Evolutionary conservation across 2,329 filamentous ascomycete species (phyloP), one percentile per base, ranked within the genome.

Genomic region (Beauveria bassiana): DNA sequence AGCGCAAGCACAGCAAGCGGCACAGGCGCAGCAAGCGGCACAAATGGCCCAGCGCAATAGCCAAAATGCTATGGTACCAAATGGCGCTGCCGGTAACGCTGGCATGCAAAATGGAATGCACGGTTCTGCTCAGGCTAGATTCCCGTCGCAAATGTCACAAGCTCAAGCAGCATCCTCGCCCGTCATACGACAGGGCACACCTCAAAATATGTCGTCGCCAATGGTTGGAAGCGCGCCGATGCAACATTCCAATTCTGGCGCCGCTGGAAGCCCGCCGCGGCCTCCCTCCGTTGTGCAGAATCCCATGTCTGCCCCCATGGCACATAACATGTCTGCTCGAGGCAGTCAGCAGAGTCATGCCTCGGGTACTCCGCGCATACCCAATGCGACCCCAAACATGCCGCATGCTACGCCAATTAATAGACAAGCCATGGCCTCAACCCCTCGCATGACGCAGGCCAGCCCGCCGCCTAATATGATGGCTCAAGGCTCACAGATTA

Each of bases 261-360:
- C 89, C 79, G 86, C 85, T 22, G 84, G 79, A 57, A 90, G 87
- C 68, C 88, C 88, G 28, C 78, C 85, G 20, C 79, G 87, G 50
- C 86, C 88, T 18, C 77, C 86, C 0, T 90, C 87, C 18, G 85
- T 86, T 5, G 84, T 85, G 3, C 86, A 86, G 64, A 83, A 80
- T 58, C 81, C 81, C 0, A 85, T 86, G 78, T 77, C 79, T 7
- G 84, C 79, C 0, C 81, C 84, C 4, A 85, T 86, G 80, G 75
- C 83, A 0, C 80, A 83, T 66, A 82, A 78, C 66, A 88, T 87
- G 85, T 85, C 82, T 60, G 78, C 83, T 22, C 80, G 85, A 64
- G 82, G 83, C 62, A 88, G 85, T 67, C 86, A 88, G 68, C 85
- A 88, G 68, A 88, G 86, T 65, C 85, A 88, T 70, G 78, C 79